Percentiles rank a stretch among this genome's conserved stretches.
phyloP scores from a whole-genome alignment of 495 filamentous ascomycete species.

The Neurospora tetraspora region DNA sequence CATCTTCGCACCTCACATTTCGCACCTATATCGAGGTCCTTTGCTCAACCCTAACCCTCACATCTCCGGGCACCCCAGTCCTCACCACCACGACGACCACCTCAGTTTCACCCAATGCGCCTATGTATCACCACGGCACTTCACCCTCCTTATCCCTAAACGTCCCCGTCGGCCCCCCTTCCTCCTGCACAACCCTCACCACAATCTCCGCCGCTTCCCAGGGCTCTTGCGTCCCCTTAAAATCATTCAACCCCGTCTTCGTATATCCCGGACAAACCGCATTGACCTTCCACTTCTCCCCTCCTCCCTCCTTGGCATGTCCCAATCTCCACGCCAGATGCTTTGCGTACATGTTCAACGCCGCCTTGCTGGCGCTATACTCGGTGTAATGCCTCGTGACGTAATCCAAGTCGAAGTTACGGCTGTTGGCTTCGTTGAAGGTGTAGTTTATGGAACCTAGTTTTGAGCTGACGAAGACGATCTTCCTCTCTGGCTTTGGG shows the following conservation, averaged over 20 bases:
- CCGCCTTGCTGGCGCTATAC: slow-evolving; percentile 29
- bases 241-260: slow-evolving; percentile 13
- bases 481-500: slow-evolving; percentile 17
- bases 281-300: slow-evolving; percentile 18
- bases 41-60: too few species aligned
- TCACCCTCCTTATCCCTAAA: slow-evolving; percentile 6
- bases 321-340: slow-evolving; percentile 3
- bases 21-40: too few species aligned
- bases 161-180: slow-evolving; percentile 13
- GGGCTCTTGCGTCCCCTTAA: background rate
- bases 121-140: too few species aligned
- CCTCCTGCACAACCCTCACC: slow-evolving; percentile 9
- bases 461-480: slow-evolving; percentile 31
- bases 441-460: background rate
- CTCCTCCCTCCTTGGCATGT: background rate
- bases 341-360: slow-evolving; percentile 30
- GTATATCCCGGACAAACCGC: slow-evolving; percentile 12
- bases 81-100: too few species aligned
- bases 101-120: too few species aligned
- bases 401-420: background rate
- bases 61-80: too few species aligned
- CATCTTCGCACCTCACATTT: too few species aligned
- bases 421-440: background rate
- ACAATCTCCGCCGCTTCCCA: slow-evolving; percentile 11
- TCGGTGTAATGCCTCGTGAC: background rate